Evolutionary conservation across 305 asterid genomes (phyloP), one percentile per base, ranked within the genome.

Genomic region (Rubia tinctorum): DNA sequence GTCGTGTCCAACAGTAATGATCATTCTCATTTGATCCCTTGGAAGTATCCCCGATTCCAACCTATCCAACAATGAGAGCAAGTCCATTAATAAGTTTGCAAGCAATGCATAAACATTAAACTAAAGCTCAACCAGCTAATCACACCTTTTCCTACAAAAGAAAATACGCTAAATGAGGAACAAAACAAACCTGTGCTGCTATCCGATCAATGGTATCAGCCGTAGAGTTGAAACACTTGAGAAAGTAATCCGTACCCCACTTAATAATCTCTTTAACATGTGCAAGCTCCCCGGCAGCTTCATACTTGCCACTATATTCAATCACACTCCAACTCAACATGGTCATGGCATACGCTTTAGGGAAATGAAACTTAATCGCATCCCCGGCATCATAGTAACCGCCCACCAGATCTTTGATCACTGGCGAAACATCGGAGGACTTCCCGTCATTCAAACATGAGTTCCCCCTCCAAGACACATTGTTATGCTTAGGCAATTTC

Each of bases 311-410:
- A 68, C 87, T 87, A 81, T 93, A 93, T 74, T 93, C 98, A 5
- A 93, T 86, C 81, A 93, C 97, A 75, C 98, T 93, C 98, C 98
- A 93, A 79, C 98, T 93, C 86, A 93, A 78, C 96, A 93, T 85
- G 23, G 98, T 93, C 96, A 93, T 88, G 71, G 98, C 93, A 77
- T 88, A 93, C 49, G 98, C 77, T 72, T 82, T 85, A 2, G 98
- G 98, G 73, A 93, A 93, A 63, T 91, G 84, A 78, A 89, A 93
- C 83, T 93, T 93, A 66, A 93, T 91, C 7, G 98, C 97, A 80
- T 93, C 98, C 65, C 98, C 98, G 0, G 97, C 98, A 77, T 93
- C 98, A 68, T 91, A 93, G 72, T 87, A 93, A 59, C 98, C 98
- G 39, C 98, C 89, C n/a, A 82, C 81, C 51, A 85, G 75, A 80